Evolutionary conservation across 106 monocot genomes (phyloP), one percentile per base, ranked within the genome.

Genomic region (Triglochin maritima): DNA sequence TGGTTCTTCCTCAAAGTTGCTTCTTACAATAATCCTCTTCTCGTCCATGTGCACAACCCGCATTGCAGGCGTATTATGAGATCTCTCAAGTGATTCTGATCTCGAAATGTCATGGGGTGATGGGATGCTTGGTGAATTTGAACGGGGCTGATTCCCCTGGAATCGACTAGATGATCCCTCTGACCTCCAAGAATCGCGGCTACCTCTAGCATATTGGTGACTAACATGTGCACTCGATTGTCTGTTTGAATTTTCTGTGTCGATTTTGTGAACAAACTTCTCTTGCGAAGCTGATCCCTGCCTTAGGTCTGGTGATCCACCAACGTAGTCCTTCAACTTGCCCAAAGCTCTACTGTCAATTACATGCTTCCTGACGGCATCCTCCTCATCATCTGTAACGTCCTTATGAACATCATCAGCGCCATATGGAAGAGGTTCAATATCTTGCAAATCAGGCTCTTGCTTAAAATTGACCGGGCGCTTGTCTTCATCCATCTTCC

Each of bases 401-500:
- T 4, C 46, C 52, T 66, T 51, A 29, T 10, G 3, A 29, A 17
- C 50, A 8, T 44, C 57, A 57, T 13, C 43, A 11, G 54, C 7
- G 43, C 9, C 60, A 44, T 60, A 61, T 43, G 69, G 6, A n/a
- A 78, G 77, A 6, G 86, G 77, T 8, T 17, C 44, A 13, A 86
- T 73, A 47, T 64, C 66, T 47, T 68, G 70, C 49, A 84, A 59
- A 43, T 83, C 89, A 1, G 81, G 62, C 15, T 83, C 82, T 7
- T 70, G 78, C 7, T 17, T 43, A 41, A 76, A 81, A 9, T 46
- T 14, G 43, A 57, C 71, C 0, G 89, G 89, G 6, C 62, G 72
- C 62, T 82, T 89, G 2, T n/a, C 42, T 3, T 74, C 81, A 61
- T 83, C 86, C 76, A 86, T 89, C 63, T 83, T 86, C 60, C 89